Base-by-base conservation (phyloP, 2,329 filamentous ascomycete species). In the Stagonosporopsis chrysanthemi region DNA sequence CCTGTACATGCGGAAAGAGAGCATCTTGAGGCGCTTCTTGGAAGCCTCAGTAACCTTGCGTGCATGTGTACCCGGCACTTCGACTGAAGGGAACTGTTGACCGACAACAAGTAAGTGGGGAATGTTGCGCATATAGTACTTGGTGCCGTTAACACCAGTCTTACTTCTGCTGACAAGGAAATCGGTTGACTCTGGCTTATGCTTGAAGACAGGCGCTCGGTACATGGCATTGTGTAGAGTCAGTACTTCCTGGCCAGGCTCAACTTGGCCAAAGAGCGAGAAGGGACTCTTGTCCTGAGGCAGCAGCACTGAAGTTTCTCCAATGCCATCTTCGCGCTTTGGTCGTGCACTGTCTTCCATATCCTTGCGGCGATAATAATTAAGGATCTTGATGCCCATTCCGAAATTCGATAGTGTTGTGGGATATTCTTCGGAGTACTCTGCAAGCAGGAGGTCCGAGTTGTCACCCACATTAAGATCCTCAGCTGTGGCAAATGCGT, bases 221-320 rank as follows among this genome's bases (percentile, higher is more conserved):
- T 92, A 98, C 90, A 99, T 97, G 45, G 91, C 88, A 68, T 98
- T 99, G 75, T 97, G 92, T 15, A 99, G 83, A 1, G 95, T 94
- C 0, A 93, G 90, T 3, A 96, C 91, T 11, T 90, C 91, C 79
- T 98, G 91, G 19, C 95, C 95, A 2, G 92, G 87, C 62, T 96
- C 90, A 23, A 99, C 92, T 33, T 92, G 90, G 23, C 95, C 95
- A 71, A 99, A 99, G 48, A 96, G 90, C 33, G 92, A 91, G 75
- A 99, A 99, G 0, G 95, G 95, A 42, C 94, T 98, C 70, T 94
- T 91, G 77, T 99, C 95, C 73, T 99, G 93, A 1, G 92, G 92
- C 29, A 97, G 83, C 31, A 99, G 83, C 14, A 97, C 88, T 44
- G 90, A 89, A 2, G 91, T 90, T 78, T 99, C 95, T 56, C 95